Percentiles rank a stretch among this genome's conserved stretches.
These are phyloP conservation scores for Spergularia bocconei DNA, from an alignment of 148 eudicot species.

Conservation along the genomic window DNA sequence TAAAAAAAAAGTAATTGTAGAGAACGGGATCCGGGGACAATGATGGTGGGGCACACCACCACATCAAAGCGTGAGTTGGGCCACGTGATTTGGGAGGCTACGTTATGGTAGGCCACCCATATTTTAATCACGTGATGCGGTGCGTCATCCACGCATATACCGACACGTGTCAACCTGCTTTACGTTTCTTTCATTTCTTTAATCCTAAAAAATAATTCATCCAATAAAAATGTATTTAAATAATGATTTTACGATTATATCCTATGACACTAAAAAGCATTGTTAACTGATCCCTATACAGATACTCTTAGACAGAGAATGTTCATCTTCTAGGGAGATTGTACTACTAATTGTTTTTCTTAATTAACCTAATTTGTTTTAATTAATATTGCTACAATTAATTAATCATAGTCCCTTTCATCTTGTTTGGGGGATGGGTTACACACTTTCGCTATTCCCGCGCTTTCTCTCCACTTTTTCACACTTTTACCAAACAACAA, in stretches of 20 bases:
- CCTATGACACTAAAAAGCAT: slow-evolving; percentile 27
- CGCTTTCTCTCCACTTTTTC: too few relatives aligned
- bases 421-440: background rate
- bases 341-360: background rate
- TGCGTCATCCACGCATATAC: slow-evolving; percentile 38
- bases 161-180: slow-evolving; percentile 43
- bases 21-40: slow-evolving; percentile 26
- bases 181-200: background rate
- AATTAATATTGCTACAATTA: background rate
- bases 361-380: background rate
- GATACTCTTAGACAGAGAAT: slow-evolving; percentile 69
- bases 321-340: slow-evolving; percentile 35
- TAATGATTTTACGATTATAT: slow-evolving; percentile 9
- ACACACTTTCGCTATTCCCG: too few relatives aligned
- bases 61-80: slow-evolving; percentile 68
- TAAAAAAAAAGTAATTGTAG: background rate
- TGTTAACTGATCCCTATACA: slow-evolving; percentile 86
- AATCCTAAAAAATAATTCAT: background rate
- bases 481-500: too few relatives aligned
- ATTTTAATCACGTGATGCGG: slow-evolving; percentile 73
- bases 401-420: background rate
- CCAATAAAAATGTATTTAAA: background rate
- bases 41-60: slow-evolving; percentile 38
- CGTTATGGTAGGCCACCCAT: slow-evolving; percentile 44
- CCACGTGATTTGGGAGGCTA: slow-evolving; percentile 93